A percentile compares a stretch with the other conserved stretches of the same genome.
These are phyloP conservation scores for Xanthoceras sorbifolium DNA, from an alignment of 345 rosid species.

Conservation along the genomic window DNA sequence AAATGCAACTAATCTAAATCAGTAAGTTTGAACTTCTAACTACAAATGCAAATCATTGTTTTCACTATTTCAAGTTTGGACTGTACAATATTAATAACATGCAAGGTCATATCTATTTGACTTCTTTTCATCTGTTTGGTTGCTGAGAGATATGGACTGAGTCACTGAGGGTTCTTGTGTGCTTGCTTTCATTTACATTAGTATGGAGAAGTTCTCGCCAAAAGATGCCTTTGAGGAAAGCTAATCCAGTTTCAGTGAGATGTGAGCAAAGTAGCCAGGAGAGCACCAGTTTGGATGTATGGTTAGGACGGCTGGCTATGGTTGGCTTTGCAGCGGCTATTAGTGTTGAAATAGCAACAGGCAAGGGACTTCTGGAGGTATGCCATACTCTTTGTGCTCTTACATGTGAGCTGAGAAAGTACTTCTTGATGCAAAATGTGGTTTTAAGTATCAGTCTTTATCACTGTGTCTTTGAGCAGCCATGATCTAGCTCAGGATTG, in stretches of 20 bases:
- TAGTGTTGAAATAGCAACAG: conserved; percentile 74
- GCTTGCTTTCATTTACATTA: conserved; percentile 34
- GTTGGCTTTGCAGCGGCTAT: conserved; percentile 81
- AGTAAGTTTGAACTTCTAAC: too few species aligned
- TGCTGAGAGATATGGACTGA: conserved; percentile 7
- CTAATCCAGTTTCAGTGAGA: conserved; percentile 53
- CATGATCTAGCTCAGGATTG: background rate
- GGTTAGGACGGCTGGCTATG: conserved; percentile 95
- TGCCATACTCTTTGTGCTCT: background rate
- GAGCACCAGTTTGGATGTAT: conserved; percentile 67
- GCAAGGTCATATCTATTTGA: background rate
- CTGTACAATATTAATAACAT: background rate
- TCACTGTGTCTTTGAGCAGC: background rate
- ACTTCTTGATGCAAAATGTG: background rate
- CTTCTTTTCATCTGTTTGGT: background rate
- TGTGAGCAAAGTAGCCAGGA: conserved; percentile 65
- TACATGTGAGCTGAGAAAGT: background rate
- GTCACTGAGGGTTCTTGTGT: conserved; percentile 9
- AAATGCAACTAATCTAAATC: too few species aligned
- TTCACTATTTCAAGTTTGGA: background rate
- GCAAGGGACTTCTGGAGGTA: conserved; percentile 93
- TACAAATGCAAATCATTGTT: background rate
- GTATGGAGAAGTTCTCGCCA: conserved; percentile 35
- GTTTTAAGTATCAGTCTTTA: background rate
- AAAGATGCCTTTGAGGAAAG: conserved; percentile 37